phyloP scores from a whole-genome alignment of 1,139 yeast species.

The Maudiozyma humilis region DNA sequence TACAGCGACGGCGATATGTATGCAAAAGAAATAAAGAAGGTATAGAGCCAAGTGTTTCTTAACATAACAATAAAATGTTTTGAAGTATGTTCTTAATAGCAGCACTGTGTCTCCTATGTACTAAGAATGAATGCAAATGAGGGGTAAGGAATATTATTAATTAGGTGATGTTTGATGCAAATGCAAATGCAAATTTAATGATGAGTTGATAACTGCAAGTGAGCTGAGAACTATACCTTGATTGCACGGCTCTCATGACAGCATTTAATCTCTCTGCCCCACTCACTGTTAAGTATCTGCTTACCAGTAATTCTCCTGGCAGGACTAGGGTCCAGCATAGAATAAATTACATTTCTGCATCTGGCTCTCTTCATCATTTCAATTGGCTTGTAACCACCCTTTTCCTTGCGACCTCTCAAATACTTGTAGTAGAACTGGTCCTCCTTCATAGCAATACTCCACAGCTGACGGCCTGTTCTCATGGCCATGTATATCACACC shows the following conservation, averaged over 20 bases:
- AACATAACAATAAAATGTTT: no score
- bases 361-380: constrained; percentile 74
- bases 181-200: no score
- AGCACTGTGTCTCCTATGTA: neutral
- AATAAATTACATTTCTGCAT: constrained; percentile 85
- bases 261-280: constrained; percentile 84
- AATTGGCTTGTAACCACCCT: constrained; percentile 84
- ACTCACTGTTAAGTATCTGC: constrained; percentile 84
- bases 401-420: constrained; percentile 64
- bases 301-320: constrained; percentile 76
- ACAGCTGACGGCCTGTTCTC: constrained; percentile 90
- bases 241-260: constrained; percentile 36
- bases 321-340: constrained; percentile 87
- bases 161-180: no score
- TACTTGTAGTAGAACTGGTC: constrained; percentile 77
- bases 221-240: neutral
- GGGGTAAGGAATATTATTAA: neutral
- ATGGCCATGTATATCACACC: constrained; percentile 97
- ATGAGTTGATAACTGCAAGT: no score
- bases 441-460: constrained; percentile 76
- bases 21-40: neutral
- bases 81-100: neutral
- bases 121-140: neutral
- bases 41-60: no score
- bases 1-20: constrained; percentile 1